Conservation (phyloP, 805 yeast genomes). For the Metschnikowia proteae region DNA sequence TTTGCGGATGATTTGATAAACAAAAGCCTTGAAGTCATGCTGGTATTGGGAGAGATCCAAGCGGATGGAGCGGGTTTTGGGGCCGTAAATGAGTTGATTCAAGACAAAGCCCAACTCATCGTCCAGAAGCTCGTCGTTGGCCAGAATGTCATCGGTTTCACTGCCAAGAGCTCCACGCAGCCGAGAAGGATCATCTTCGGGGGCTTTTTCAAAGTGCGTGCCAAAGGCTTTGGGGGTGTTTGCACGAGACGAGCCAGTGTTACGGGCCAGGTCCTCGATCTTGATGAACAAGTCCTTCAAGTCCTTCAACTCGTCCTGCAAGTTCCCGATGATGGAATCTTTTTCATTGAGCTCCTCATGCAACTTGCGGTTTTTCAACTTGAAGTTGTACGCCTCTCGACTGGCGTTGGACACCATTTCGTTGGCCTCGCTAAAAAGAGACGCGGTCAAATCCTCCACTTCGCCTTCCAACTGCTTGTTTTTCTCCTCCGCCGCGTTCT, state of each 20-base stretch:
- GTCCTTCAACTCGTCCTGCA: conserved; percentile 64
- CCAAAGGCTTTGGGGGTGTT: conserved; percentile 15
- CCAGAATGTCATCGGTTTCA: background rate
- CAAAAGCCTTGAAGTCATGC: conserved; percentile 42
- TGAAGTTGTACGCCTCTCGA: conserved; percentile 56
- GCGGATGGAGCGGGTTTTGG: conserved; percentile 35
- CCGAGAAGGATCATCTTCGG: background rate
- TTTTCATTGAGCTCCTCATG: conserved; percentile 57
- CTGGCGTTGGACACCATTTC: conserved; percentile 79
- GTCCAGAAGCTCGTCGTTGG: background rate
- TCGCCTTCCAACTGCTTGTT: conserved; percentile 61
- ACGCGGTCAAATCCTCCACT: conserved; percentile 74
- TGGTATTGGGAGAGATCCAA: conserved; percentile 44
- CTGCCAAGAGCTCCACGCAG: background rate
- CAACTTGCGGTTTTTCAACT: conserved; percentile 55
- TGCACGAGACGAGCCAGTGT: conserved; percentile 4
- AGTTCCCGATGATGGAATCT: conserved; percentile 58
- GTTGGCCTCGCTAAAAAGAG: conserved; percentile 80
- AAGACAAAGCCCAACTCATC: conserved; percentile 10
- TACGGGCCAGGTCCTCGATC: conserved; percentile 42
- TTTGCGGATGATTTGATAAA: conserved; percentile 30
- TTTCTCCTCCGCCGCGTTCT: conserved; percentile 53
- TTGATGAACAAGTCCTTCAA: conserved; percentile 58
- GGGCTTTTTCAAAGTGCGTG: background rate
- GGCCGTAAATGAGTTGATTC: conserved; percentile 31